Evolutionary conservation across 768 basidiomycete species (phyloP).

Genomic region (Tulasnella calospora): DNA sequence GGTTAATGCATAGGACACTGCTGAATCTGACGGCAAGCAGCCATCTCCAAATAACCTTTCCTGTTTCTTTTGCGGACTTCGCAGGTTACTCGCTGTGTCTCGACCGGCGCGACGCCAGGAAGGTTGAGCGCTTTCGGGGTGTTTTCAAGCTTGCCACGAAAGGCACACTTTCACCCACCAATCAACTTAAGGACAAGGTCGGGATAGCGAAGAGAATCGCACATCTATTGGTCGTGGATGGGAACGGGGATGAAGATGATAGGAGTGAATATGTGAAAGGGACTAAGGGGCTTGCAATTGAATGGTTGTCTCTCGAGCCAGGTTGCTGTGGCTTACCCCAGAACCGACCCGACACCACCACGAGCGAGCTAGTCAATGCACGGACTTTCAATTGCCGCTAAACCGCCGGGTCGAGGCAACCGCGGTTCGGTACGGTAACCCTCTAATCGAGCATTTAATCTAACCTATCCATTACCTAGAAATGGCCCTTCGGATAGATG

Average conservation of each 20-base stretch:
- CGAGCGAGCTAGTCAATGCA: not conserved
- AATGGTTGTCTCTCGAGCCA: not conserved
- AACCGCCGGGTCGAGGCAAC: not conserved
- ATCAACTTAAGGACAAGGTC: not conserved
- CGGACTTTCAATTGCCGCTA: not conserved
- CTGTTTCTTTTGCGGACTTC: not conserved
- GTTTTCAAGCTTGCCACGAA: not conserved
- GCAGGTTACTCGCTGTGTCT: not conserved
- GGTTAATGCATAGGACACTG: not conserved
- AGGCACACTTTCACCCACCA: not conserved
- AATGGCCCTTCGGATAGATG: not conserved
- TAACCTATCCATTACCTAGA: not conserved
- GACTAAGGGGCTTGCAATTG: not conserved
- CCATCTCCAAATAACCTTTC: not conserved
- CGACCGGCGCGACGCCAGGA: not conserved
- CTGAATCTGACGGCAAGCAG: not conserved
- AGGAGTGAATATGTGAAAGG: not conserved
- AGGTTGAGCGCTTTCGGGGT: not conserved
- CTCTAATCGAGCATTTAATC: not conserved
- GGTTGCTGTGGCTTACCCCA: not conserved
- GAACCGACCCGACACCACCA: not conserved
- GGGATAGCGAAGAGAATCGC: not conserved
- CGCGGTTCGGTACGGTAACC: not conserved
- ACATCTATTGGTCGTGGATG: not conserved
- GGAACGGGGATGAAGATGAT: not conserved